Evolutionary conservation across 148 eudicot genomes (phyloP).

Genomic region (Rhododendron simsii): DNA sequence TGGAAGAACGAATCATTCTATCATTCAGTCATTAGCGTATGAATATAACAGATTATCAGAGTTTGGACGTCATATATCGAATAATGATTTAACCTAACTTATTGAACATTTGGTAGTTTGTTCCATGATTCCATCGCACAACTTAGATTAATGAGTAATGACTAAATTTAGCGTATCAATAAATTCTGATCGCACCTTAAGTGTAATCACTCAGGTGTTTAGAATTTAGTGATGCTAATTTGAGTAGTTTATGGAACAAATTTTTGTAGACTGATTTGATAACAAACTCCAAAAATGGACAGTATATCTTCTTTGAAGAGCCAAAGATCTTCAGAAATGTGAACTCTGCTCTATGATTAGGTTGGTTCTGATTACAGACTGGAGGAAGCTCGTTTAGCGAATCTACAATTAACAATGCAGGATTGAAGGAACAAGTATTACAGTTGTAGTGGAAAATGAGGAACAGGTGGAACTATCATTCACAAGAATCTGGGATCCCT

Average conservation of each 20-base stretch:
- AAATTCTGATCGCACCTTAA: background rate
- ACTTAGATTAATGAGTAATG: background rate
- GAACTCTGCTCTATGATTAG: background rate
- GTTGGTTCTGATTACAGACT: background rate
- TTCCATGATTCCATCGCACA: background rate
- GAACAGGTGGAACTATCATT: constrained; percentile 72
- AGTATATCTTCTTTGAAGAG: background rate
- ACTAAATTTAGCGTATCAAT: background rate
- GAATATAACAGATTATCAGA: background rate
- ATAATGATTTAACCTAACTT: background rate
- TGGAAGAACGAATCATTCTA: background rate
- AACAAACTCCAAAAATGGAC: background rate
- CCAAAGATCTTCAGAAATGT: background rate
- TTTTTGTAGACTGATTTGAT: background rate
- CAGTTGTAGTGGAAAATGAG: constrained; percentile 51
- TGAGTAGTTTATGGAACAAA: background rate
- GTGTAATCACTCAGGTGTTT: background rate
- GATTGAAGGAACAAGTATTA: constrained; percentile 51
- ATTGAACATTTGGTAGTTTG: background rate
- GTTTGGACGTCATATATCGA: background rate
- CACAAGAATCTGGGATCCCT: constrained; percentile 66
- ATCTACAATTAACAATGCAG: constrained; percentile 19
- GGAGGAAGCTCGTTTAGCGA: background rate
- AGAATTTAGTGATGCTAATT: background rate
- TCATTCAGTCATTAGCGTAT: background rate